Conservation (phyloP, 495 filamentous ascomycete genomes). For the Tuber microsphaerosporum region DNA sequence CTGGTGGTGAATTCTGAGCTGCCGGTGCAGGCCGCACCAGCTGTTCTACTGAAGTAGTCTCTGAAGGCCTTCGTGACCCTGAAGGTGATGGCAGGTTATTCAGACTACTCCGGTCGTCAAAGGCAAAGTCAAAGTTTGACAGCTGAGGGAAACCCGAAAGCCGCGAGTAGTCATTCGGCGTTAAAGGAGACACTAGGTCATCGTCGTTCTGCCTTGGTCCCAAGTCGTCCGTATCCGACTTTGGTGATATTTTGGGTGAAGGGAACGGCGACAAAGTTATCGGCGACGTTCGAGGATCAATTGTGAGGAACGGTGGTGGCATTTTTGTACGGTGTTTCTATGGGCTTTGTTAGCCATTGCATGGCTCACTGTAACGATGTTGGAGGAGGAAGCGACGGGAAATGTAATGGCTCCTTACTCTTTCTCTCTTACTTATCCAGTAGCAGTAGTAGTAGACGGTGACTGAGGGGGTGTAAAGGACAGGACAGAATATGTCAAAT, state of each 20-base stretch:
- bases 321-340: constrained; percentile 12
- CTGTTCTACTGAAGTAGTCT: not conserved
- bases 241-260: constrained; percentile 16
- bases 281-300: constrained; percentile 24
- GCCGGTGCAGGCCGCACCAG: not conserved
- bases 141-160: constrained; percentile 26
- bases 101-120: not conserved
- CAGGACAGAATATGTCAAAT: constrained; percentile 4
- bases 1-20: not conserved
- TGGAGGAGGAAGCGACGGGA: not conserved
- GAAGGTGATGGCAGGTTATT: constrained; percentile 9
- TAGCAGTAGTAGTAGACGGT: not conserved
- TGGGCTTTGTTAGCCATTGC: not conserved
- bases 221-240: not conserved
- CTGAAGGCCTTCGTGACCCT: not conserved
- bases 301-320: constrained; percentile 27
- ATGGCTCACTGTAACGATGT: not conserved
- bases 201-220: not conserved
- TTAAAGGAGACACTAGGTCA: constrained; percentile 22
- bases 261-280: constrained; percentile 16
- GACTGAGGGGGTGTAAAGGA: not conserved
- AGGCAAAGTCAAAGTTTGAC: constrained; percentile 22
- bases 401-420: not conserved
- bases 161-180: constrained; percentile 20
- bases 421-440: not conserved